phyloP scores from a whole-genome alignment of 2,329 filamentous ascomycete species.

The Cytospora chrysosperma region DNA sequence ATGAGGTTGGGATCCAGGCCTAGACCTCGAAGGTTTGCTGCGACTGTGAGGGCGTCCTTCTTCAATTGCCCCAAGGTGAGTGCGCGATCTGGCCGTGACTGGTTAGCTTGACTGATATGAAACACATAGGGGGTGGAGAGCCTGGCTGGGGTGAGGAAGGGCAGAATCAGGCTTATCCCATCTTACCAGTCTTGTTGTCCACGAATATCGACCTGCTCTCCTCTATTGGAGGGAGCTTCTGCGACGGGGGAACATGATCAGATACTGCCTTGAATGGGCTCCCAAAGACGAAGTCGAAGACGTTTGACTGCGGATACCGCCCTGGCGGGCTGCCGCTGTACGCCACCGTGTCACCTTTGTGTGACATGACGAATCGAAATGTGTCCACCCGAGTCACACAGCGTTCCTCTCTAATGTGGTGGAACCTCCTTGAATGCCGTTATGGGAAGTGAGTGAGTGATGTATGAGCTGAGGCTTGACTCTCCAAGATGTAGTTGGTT shows the following conservation, averaged over 20 bases:
- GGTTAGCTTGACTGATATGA: slow-evolving; percentile 12
- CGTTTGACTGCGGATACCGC: slow-evolving; percentile 30
- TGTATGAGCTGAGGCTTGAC: too few relatives aligned
- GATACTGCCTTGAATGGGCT: slow-evolving; percentile 37
- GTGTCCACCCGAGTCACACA: background rate
- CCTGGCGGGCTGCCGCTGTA: slow-evolving; percentile 28
- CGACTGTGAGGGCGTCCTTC: slow-evolving; percentile 38
- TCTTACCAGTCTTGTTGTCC: slow-evolving; percentile 40
- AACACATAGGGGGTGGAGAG: background rate
- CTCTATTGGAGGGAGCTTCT: slow-evolving; percentile 35
- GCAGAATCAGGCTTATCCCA: background rate
- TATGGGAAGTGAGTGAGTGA: too few relatives aligned
- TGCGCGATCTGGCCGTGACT: slow-evolving; percentile 33
- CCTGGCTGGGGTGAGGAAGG: too few relatives aligned
- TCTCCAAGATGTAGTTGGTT: too few relatives aligned
- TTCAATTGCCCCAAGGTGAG: slow-evolving; percentile 37
- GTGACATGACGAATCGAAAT: slow-evolving; percentile 6
- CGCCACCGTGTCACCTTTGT: slow-evolving; percentile 17
- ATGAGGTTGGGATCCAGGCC: slow-evolving; percentile 37
- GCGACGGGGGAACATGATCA: slow-evolving; percentile 31
- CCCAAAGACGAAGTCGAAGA: slow-evolving; percentile 40
- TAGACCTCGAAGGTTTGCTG: slow-evolving; percentile 36
- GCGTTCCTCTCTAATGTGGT: background rate
- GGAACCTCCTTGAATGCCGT: too few relatives aligned
- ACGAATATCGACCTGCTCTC: slow-evolving; percentile 39